A percentile compares a stretch with the other conserved stretches of the same genome.
These are phyloP conservation scores for Jatropha podagrica DNA, from an alignment of 441 rosid species.

Conservation along the genomic window DNA sequence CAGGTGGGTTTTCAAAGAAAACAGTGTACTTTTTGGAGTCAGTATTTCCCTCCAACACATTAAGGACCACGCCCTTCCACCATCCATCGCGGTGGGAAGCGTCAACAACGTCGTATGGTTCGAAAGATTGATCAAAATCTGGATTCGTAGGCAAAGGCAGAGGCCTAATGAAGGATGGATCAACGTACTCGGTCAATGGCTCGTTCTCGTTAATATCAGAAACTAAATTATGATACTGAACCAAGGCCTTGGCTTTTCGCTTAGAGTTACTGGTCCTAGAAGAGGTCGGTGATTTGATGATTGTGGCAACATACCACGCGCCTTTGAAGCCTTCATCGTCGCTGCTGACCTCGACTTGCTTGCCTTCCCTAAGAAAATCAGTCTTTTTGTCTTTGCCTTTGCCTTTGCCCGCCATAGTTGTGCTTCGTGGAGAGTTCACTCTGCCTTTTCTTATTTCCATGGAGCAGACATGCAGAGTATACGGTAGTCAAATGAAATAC, in stretches of 20 bases:
- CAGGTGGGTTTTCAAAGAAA: slow-evolving; percentile 19
- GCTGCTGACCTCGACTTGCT: slow-evolving; percentile 19
- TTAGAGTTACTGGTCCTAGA: not conserved
- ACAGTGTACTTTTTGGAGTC: slow-evolving; percentile 9
- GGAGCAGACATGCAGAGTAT: not conserved
- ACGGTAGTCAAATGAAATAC: not conserved
- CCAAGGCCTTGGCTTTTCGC: not conserved
- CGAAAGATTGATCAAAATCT: not conserved
- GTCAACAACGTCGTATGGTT: slow-evolving; percentile 27
- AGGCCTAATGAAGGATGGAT: slow-evolving; percentile 18
- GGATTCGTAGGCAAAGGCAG: slow-evolving; percentile 7
- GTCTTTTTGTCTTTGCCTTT: not conserved
- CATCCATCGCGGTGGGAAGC: slow-evolving; percentile 30
- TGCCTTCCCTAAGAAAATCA: not conserved
- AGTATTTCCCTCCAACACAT: not conserved
- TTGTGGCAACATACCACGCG: slow-evolving; percentile 15
- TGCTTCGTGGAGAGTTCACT: not conserved
- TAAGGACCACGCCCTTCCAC: slow-evolving; percentile 25
- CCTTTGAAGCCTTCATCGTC: slow-evolving; percentile 23
- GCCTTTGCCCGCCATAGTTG: not conserved
- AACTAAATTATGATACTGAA: slow-evolving; percentile 12
- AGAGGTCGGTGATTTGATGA: not conserved
- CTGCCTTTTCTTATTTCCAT: not conserved
- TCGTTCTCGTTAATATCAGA: not conserved
- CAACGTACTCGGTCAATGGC: slow-evolving; percentile 12